Conservation (phyloP, 2,329 filamentous ascomycete species). For the Penicillium sp. region DNA sequence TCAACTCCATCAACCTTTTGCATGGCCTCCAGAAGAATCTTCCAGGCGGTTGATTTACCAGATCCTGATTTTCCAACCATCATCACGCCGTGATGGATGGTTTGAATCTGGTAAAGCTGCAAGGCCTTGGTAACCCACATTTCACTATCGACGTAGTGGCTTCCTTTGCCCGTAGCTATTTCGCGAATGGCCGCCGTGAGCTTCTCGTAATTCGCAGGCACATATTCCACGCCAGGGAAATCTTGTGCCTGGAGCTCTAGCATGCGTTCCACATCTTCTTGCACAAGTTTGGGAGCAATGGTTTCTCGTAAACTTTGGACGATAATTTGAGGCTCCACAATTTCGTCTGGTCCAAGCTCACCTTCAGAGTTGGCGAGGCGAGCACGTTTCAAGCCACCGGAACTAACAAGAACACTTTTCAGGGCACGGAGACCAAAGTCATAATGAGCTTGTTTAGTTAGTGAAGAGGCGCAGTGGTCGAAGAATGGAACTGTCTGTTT, state of each 20-base stretch:
- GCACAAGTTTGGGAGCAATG: slow-evolving; percentile 95
- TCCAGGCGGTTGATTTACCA: slow-evolving; percentile 96
- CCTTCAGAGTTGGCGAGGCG: slow-evolving; percentile 66
- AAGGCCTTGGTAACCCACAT: slow-evolving; percentile 97
- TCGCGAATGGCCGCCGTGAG: slow-evolving; percentile 80
- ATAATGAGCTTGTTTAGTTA: slow-evolving; percentile 98
- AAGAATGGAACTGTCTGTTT: slow-evolving; percentile 99
- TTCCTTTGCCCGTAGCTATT: slow-evolving; percentile 73
- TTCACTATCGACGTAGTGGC: slow-evolving; percentile 83
- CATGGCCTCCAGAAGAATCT: slow-evolving; percentile 84
- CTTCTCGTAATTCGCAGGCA: slow-evolving; percentile 81
- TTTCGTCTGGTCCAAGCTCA: slow-evolving; percentile 66
- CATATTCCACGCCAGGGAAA: slow-evolving; percentile 91
- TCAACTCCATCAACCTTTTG: slow-evolving; percentile 90
- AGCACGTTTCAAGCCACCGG: slow-evolving; percentile 86
- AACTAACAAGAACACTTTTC: slow-evolving; percentile 98
- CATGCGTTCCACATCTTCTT: slow-evolving; percentile 88
- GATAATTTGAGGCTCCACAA: slow-evolving; percentile 94
- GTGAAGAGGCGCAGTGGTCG: slow-evolving; percentile 76
- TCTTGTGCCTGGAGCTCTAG: slow-evolving; percentile 77
- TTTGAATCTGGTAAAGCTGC: slow-evolving; percentile 97
- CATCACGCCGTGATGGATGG: slow-evolving; percentile 99
- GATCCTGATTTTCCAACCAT: slow-evolving; percentile 99
- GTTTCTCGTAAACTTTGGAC: slow-evolving; percentile 98
- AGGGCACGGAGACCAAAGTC: slow-evolving; percentile 97